Conservation (phyloP, 371 early-diverging fungal genomes). For the Paraphysoderma sedebokerense region DNA sequence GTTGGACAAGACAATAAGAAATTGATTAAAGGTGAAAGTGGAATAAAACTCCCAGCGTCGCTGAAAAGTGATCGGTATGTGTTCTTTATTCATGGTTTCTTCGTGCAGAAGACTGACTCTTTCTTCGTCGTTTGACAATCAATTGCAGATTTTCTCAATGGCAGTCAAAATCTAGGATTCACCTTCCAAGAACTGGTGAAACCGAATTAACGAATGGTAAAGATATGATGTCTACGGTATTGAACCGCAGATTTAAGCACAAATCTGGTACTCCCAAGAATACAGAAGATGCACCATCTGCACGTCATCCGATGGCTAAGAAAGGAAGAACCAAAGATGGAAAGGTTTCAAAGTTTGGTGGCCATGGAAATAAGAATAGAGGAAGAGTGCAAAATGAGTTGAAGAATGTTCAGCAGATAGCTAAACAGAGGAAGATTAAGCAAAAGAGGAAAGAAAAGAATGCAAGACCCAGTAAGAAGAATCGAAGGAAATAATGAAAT, state of each 20-base stretch:
- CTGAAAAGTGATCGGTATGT: constrained; percentile 62
- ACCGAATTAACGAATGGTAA: constrained; percentile 39
- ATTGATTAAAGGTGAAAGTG: constrained; percentile 78
- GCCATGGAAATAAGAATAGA: constrained; percentile 5
- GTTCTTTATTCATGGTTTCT: background rate
- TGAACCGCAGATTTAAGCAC: constrained; percentile 1
- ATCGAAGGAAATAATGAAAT: too few relatives aligned
- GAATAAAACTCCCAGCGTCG: constrained; percentile 71
- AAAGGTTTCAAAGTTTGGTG: too few relatives aligned
- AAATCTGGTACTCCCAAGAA: constrained; percentile 10
- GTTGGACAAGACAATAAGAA: constrained; percentile 94
- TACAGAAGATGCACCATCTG: constrained; percentile 16
- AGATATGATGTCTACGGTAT: background rate
- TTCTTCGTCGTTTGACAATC: too few relatives aligned
- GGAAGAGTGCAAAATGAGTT: constrained; percentile 39
- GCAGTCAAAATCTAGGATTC: constrained; percentile 65
- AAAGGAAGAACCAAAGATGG: too few relatives aligned
- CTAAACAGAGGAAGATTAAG: constrained; percentile 57
- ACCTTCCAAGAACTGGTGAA: constrained; percentile 72
- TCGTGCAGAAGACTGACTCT: too few relatives aligned
- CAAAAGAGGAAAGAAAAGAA: constrained; percentile 52
- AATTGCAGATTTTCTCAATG: constrained; percentile 55
- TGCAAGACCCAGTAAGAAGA: constrained; percentile 12
- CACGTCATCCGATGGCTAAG: too few relatives aligned
- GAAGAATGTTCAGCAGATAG: constrained; percentile 61